Evolutionary conservation across 2,329 filamentous ascomycete genomes (phyloP).

Genomic region (Diaporthe sp.): DNA sequence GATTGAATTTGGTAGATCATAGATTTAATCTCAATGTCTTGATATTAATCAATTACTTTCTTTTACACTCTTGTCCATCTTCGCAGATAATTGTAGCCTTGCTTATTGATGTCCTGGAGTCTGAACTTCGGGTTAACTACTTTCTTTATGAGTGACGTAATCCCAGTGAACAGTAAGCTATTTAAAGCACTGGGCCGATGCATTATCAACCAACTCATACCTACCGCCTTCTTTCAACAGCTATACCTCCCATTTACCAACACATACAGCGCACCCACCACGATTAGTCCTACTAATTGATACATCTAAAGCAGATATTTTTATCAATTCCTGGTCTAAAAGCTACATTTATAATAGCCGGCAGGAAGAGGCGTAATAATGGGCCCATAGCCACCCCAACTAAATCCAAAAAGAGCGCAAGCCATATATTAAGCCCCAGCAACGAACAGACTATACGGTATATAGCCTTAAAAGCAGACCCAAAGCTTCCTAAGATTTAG

Average conservation of each 20-base stretch:
- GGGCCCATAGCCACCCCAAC: neutral
- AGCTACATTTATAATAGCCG: neutral
- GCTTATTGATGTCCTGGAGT: neutral
- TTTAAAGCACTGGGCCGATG: neutral
- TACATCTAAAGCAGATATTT: neutral
- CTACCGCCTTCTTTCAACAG: neutral
- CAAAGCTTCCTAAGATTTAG: neutral
- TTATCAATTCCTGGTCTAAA: neutral
- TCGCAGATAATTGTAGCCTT: neutral
- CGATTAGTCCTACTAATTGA: neutral
- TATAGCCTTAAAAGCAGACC: neutral
- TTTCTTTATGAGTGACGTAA: no score
- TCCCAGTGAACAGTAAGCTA: neutral
- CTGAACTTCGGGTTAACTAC: neutral
- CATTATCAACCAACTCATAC: neutral
- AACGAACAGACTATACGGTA: neutral
- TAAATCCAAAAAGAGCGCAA: neutral
- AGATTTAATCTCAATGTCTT: conserved; percentile 12
- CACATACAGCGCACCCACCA: neutral
- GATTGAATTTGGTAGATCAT: conserved; percentile 31
- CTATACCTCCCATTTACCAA: neutral
- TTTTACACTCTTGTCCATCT: neutral
- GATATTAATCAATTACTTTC: conserved; percentile 5
- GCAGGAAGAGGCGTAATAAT: neutral
- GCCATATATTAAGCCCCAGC: neutral